phyloP scores from a whole-genome alignment of 352 stramenopile genomes.

The Phytopythium ostracodes region DNA sequence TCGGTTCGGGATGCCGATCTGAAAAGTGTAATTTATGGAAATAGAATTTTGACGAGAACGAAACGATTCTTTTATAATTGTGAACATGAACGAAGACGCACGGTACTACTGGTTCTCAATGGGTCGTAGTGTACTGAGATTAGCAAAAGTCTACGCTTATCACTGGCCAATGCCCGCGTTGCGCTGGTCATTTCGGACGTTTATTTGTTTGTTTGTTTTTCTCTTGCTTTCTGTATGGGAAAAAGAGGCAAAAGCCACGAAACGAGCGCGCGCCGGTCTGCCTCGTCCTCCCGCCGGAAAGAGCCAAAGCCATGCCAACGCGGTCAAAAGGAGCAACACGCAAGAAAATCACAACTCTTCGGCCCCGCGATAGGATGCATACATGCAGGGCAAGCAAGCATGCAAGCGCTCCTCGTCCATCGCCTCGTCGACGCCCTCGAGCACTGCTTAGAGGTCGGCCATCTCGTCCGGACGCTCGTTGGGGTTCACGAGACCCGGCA shows the following conservation, averaged over 20 bases:
- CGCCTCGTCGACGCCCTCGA: conserved; percentile 92
- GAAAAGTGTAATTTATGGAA: too few relatives aligned
- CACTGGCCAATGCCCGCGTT: too few relatives aligned
- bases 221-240: background rate
- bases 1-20: too few relatives aligned
- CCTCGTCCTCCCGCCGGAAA: background rate
- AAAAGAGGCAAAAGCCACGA: background rate
- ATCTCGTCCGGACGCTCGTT: conserved; percentile 90
- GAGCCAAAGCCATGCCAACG: background rate
- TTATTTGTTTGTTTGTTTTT: background rate
- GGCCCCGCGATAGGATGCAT: too few relatives aligned
- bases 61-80: too few relatives aligned
- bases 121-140: conserved; percentile 13
- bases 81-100: too few relatives aligned
- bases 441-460: conserved; percentile 75
- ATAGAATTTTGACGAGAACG: too few relatives aligned
- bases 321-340: background rate
- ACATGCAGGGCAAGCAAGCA: too few relatives aligned
- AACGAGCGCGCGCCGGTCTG: background rate
- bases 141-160: too few relatives aligned
- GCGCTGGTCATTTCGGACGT: too few relatives aligned
- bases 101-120: too few relatives aligned
- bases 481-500: conserved; percentile 90
- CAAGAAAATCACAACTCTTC: conserved; percentile 1
- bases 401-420: conserved; percentile 68